These are phyloP conservation scores for Capronia epimyces DNA, from an alignment of 2,329 filamentous ascomycete genomes.

Conservation along the genomic window DNA sequence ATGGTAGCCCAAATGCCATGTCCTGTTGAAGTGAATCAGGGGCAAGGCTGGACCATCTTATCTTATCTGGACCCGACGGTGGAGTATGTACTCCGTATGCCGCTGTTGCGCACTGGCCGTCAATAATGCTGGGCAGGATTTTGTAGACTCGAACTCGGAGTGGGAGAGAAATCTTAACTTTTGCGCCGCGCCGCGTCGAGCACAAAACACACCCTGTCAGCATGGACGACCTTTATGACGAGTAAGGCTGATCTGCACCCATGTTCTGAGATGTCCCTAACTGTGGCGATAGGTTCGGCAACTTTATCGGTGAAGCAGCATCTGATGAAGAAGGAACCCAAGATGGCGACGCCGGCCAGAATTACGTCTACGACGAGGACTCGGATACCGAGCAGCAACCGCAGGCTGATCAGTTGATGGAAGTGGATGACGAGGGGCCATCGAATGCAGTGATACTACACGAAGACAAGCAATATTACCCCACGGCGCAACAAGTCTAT, in stretches of 20 bases:
- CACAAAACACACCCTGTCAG: neutral
- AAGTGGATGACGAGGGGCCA: slow-evolving; percentile 82
- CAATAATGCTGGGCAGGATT: slow-evolving; percentile 3
- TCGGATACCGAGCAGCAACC: slow-evolving; percentile 58
- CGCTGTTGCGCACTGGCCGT: neutral
- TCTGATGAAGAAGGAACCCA: slow-evolving; percentile 82
- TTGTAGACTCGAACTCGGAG: slow-evolving; percentile 13
- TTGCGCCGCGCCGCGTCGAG: slow-evolving; percentile 11
- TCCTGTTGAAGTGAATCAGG: too few species aligned
- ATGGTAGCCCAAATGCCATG: too few species aligned
- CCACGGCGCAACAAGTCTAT: slow-evolving; percentile 93
- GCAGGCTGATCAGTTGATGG: slow-evolving; percentile 74
- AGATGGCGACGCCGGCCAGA: slow-evolving; percentile 69
- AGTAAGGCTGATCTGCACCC: slow-evolving; percentile 49
- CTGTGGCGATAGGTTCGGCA: slow-evolving; percentile 67
- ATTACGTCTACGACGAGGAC: slow-evolving; percentile 72
- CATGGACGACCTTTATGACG: slow-evolving; percentile 64
- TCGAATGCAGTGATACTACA: slow-evolving; percentile 97
- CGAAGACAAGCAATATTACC: slow-evolving; percentile 99
- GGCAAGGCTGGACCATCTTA: neutral
- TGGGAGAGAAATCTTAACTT: neutral
- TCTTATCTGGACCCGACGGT: neutral
- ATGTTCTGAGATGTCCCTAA: slow-evolving; percentile 1
- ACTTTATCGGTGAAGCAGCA: slow-evolving; percentile 92
- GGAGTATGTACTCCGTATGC: neutral